A percentile compares a stretch with the other conserved stretches of the same genome.
phyloP scores from a whole-genome alignment of 75 land plant genomes.

The Cryptomeria japonica region DNA sequence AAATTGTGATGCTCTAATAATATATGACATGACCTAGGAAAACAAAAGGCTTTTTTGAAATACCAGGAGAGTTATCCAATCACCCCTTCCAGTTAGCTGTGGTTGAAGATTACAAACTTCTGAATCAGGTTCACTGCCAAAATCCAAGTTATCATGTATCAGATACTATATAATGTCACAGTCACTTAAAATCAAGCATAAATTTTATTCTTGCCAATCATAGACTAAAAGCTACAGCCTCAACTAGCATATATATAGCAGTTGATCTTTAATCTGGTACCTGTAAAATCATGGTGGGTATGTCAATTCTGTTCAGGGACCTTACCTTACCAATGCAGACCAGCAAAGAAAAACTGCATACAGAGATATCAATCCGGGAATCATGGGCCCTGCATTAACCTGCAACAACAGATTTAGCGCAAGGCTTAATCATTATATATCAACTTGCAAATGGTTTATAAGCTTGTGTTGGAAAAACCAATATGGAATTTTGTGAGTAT shows the following conservation, averaged over 20 bases:
- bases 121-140: constrained; percentile 33
- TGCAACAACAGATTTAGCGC: constrained; percentile 9
- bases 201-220: neutral
- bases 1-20: neutral
- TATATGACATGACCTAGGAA: neutral
- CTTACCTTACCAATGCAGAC: constrained; percentile 43
- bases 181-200: neutral
- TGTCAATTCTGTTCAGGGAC: neutral
- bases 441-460: constrained; percentile 17
- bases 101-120: constrained; percentile 31
- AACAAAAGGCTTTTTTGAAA: neutral
- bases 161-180: neutral
- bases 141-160: neutral
- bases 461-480: constrained; percentile 13
- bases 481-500: constrained; percentile 13
- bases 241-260: neutral
- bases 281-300: neutral
- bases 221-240: neutral
- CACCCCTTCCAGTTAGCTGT: constrained; percentile 26
- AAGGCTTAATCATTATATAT: neutral
- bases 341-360: constrained; percentile 40
- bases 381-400: constrained; percentile 38
- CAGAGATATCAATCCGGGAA: constrained; percentile 26
- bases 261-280: neutral
- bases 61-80: constrained; percentile 37